A percentile compares a stretch with the other conserved stretches of the same genome.
phyloP scores from a whole-genome alignment of 352 stramenopile genomes.

The Pelagophyceae sp. region DNA sequence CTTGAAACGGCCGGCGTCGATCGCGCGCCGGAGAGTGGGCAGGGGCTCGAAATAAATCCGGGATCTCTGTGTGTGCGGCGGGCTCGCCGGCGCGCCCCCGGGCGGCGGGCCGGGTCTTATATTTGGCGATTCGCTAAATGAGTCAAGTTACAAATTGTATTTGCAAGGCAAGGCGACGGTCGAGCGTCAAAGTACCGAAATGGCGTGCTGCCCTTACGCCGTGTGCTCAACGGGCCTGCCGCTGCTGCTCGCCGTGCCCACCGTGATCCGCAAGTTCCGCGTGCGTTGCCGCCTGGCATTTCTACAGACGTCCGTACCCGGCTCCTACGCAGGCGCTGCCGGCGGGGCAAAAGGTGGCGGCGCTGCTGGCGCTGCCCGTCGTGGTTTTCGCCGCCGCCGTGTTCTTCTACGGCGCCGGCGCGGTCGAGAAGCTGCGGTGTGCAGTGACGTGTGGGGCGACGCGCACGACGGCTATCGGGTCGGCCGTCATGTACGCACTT shows the following conservation, averaged over 20 bases:
- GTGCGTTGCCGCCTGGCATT: too few relatives aligned
- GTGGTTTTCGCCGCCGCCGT: background rate
- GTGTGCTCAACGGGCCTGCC: background rate
- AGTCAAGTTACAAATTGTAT: too few relatives aligned
- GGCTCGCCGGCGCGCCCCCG: too few relatives aligned
- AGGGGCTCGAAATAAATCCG: too few relatives aligned
- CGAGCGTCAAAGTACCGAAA: too few relatives aligned
- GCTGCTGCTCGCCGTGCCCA: background rate
- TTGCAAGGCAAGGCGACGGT: too few relatives aligned
- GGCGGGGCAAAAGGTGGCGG: background rate
- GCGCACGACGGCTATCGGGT: background rate
- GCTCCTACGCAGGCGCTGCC: background rate
- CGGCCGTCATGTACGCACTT: background rate
- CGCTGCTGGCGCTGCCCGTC: background rate
- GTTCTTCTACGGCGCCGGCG: background rate
- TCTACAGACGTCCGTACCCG: too few relatives aligned
- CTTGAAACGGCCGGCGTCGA: too few relatives aligned
- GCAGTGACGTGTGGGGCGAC: background rate
- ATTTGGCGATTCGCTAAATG: too few relatives aligned
- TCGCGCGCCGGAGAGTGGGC: too few relatives aligned
- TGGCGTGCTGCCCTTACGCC: background rate
- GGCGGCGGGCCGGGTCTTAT: too few relatives aligned
- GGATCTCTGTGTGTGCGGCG: too few relatives aligned
- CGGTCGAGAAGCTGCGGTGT: background rate
- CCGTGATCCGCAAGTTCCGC: background rate